Conservation (phyloP, 2,329 filamentous ascomycete genomes). For the Fusarium tupiense region DNA sequence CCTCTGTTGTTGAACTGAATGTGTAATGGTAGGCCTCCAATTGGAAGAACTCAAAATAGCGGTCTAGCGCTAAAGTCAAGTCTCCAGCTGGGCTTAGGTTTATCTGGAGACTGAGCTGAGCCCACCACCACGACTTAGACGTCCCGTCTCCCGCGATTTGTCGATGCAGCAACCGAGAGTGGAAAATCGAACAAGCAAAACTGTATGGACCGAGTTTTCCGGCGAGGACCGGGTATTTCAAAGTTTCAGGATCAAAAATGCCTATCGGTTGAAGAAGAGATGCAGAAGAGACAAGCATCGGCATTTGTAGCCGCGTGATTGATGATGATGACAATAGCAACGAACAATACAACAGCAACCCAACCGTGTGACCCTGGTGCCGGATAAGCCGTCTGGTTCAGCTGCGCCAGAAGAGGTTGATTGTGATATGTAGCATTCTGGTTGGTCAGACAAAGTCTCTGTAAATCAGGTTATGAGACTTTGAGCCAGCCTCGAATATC, state of each 20-base stretch:
- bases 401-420: conserved; percentile 6
- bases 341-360: conserved; percentile 15
- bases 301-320: conserved; percentile 25
- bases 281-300: background rate
- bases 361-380: conserved; percentile 2
- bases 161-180: conserved; percentile 27
- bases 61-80: conserved; percentile 34
- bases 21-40: conserved; percentile 47
- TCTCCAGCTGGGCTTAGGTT: conserved; percentile 1
- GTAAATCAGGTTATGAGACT: conserved; percentile 15
- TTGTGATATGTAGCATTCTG: conserved; percentile 3
- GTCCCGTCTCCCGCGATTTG: conserved; percentile 31
- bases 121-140: conserved; percentile 33
- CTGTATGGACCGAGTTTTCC: conserved; percentile 3
- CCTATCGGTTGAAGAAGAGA: background rate
- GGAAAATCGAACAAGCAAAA: conserved; percentile 13
- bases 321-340: conserved; percentile 30
- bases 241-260: background rate
- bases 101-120: conserved; percentile 23
- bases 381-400: conserved; percentile 8
- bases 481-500: conserved; percentile 8
- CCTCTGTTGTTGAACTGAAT: conserved; percentile 16
- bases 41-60: conserved; percentile 46
- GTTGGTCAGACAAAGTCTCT: conserved; percentile 11
- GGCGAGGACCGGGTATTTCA: background rate